Base-by-base conservation (phyloP, 805 yeast species). In the Cyberlindnera nakhonratchasimensis region DNA sequence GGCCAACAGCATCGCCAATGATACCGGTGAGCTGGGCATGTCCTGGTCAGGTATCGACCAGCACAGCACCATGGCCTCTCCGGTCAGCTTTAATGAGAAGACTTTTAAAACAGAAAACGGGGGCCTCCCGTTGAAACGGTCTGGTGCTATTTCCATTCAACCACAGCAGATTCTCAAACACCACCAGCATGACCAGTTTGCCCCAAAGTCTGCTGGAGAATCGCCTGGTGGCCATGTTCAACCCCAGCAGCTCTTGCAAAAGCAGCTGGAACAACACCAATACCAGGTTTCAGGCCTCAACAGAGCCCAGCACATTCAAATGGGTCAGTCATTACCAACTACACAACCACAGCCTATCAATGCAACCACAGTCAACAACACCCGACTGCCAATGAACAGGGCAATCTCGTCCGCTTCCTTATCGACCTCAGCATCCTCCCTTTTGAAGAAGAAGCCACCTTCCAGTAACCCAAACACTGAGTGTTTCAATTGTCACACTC, bases 401-500 rank as follows among this genome's bases (percentile, higher is more conserved):
- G 18, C 35, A 10, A 20, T 18, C n/a, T 45, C 57, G 5, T 24
- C 39, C 3, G 44, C 57, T 1, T 40, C 50, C 1, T 34, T 54
- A 20, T 55, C 58, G 5, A 34, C 59, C 1, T 51, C 59, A 3
- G 48, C 51, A 3, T 41, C 47, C 7, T 46, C 52, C 1, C 41
- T 56, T 2, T 36, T 39, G 5, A 57, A 55, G 47, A 57, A 57
- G 48, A 55, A 51, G 45, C 45, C 50, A 3, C 47, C 52, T 12
- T 50, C 56, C 3, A 39, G 29, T 16, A 47, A 37, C 28, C 23
- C 40, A 8, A 51, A 41, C 22, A 70, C 68, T 2, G 69, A 67
- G 34, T 90, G 98, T 63, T 79, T 90, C 18, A 91, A 90, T 63
- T 90, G 98, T 63, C 82, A 80, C 51, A 90, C 98, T 0, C 77